These are phyloP conservation scores for Alternaria panax DNA, from an alignment of 2,329 filamentous ascomycete genomes.

Conservation along the genomic window DNA sequence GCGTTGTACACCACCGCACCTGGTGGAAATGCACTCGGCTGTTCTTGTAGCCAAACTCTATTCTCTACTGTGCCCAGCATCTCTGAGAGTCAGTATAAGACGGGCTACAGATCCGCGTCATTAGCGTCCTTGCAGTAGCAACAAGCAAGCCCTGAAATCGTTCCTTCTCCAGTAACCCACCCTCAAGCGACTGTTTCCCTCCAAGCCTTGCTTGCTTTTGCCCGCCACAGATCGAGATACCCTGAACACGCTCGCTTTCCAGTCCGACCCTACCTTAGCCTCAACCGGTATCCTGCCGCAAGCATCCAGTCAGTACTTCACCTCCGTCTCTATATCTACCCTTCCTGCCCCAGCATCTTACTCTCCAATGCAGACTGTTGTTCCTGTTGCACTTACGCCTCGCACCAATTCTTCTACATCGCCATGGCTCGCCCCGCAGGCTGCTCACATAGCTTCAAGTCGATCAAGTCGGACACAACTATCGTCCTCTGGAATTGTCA, in stretches of 20 bases:
- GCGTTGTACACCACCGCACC: constrained; percentile 38
- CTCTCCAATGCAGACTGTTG: constrained; percentile 35
- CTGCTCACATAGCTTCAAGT: constrained; percentile 59
- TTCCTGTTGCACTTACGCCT: constrained; percentile 14
- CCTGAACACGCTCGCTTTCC: constrained; percentile 33
- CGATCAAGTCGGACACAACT: constrained; percentile 61
- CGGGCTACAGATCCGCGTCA: constrained; percentile 39
- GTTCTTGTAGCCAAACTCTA: constrained; percentile 32
- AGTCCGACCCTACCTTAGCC: constrained; percentile 36
- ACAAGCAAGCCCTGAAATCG: constrained; percentile 25
- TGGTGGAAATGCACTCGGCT: constrained; percentile 34
- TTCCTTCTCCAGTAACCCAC: constrained; percentile 24
- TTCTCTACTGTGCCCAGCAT: constrained; percentile 27
- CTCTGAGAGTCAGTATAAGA: constrained; percentile 45
- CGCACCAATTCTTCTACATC: constrained; percentile 14
- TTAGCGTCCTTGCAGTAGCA: constrained; percentile 37
- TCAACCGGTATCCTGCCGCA: constrained; percentile 31
- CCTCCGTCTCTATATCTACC: constrained; percentile 36
- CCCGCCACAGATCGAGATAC: constrained; percentile 42
- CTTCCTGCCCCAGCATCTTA: constrained; percentile 21
- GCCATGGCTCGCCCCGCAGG: constrained; percentile 57
- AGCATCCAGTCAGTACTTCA: constrained; percentile 30
- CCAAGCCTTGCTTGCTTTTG: constrained; percentile 46
- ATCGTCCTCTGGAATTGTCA: constrained; percentile 62
- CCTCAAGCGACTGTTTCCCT: constrained; percentile 23